phyloP scores from a whole-genome alignment of 2,329 filamentous ascomycete genomes.

The Paracoccidioides lutzii region DNA sequence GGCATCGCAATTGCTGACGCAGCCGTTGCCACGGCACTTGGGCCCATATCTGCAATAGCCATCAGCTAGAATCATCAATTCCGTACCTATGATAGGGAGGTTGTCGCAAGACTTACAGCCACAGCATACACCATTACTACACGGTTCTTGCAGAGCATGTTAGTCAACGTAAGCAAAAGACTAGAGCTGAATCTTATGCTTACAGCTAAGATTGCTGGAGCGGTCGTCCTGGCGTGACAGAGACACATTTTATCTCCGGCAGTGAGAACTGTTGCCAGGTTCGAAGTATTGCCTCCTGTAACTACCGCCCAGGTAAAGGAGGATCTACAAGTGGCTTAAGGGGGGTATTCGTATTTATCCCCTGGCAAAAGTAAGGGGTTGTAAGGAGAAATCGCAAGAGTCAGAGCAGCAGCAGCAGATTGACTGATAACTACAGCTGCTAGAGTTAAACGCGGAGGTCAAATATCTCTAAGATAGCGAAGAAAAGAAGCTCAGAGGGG shows the following conservation, averaged over 20 bases:
- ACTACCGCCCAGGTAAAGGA: not conserved
- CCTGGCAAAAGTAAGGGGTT: not conserved
- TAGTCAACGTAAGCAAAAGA: not conserved
- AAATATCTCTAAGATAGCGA: not conserved
- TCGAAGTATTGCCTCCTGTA: not conserved
- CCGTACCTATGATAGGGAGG: not conserved
- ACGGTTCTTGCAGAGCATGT: not conserved
- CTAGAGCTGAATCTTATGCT: not conserved
- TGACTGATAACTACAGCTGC: not conserved
- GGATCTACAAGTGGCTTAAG: not conserved
- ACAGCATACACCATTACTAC: conserved; percentile 1
- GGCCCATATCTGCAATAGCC: conserved; percentile 12
- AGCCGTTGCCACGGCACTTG: conserved; percentile 14
- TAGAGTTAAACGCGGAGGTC: not conserved
- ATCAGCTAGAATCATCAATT: not conserved
- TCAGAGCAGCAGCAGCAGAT: not conserved
- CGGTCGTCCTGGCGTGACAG: not conserved
- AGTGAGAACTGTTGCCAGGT: not conserved
- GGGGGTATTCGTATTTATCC: not conserved
- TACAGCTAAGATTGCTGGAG: not conserved
- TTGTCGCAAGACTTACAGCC: not conserved
- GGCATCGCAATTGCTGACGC: conserved; percentile 25
- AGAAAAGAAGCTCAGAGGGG: not conserved
- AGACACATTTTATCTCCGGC: not conserved
- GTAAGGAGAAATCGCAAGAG: not conserved